phyloP scores from a whole-genome alignment of 2,329 filamentous ascomycete genomes.

The Podosphaera aphanis region DNA sequence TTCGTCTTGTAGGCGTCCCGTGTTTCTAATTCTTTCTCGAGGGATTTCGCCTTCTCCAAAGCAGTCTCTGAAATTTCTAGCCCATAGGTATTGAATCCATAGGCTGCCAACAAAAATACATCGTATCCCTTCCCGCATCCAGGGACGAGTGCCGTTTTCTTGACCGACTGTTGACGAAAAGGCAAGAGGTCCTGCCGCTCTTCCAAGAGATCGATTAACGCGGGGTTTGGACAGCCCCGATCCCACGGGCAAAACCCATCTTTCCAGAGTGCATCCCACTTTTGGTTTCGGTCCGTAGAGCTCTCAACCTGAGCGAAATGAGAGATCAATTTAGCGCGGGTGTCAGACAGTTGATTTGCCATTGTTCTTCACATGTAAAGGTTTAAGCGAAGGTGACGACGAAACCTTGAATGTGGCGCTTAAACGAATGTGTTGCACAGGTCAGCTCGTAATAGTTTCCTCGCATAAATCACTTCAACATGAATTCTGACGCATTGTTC shows the following conservation, averaged over 20 bases:
- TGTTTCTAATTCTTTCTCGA: conserved; percentile 17
- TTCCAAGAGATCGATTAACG: conserved; percentile 28
- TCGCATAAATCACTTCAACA: conserved; percentile 12
- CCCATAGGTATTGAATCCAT: conserved; percentile 57
- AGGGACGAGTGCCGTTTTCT: conserved; percentile 43
- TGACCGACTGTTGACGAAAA: conserved; percentile 4
- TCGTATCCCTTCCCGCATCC: conserved; percentile 71
- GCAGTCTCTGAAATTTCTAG: conserved; percentile 24
- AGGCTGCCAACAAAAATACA: conserved; percentile 46
- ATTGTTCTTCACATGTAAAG: not conserved
- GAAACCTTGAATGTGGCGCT: not conserved
- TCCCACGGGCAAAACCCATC: conserved; percentile 29
- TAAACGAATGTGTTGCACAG: too few species aligned
- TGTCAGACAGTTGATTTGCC: conserved; percentile 3
- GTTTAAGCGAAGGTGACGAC: not conserved
- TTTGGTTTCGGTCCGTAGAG: conserved; percentile 7
- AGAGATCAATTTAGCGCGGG: conserved; percentile 8
- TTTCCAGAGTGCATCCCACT: conserved; percentile 27
- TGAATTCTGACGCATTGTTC: conserved; percentile 33
- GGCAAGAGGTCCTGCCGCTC: conserved; percentile 23
- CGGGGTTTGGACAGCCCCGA: conserved; percentile 27
- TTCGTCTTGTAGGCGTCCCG: conserved; percentile 21
- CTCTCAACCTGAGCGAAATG: conserved; percentile 10
- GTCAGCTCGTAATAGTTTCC: not conserved
- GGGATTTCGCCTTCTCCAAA: conserved; percentile 23